Evolutionary conservation across 1,139 yeast species (phyloP), one percentile per base, ranked within the genome.

Genomic region (Suhomyces taliae): DNA sequence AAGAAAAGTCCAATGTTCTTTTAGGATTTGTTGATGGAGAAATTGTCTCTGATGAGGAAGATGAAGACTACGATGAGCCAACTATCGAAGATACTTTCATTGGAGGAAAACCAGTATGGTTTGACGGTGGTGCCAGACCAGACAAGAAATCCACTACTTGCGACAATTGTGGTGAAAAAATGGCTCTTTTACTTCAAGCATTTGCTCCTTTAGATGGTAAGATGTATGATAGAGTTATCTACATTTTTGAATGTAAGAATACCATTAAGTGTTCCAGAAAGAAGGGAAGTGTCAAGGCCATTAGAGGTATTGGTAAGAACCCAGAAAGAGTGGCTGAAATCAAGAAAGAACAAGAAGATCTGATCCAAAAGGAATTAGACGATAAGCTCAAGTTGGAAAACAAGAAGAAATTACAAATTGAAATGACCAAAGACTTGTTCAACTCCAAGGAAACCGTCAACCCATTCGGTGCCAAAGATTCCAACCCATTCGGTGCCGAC

Each of bases 191-290:
- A 36, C 67, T 85, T 2, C 98, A 93, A 64, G 86, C 93, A 2
- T 85, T 78, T 65, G 86, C 96, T 1, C 95, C 95, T 2, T 64
- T 89, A 40, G 88, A 83, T 29, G 79, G 78, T 35, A 76, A 83
- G n/a, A 68, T 79, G 42, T 89, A 90, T 61, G 97, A 90, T 58
- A 77, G 99, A 48, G 83, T 83, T 10, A 65, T 93, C 27, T 93
- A 93, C 61, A 76, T 91, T 0, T 87, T 91, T 65, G 83, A 83
- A 2, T 93, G 99, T 67, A 70, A 76, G 40, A 76, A 81, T 43
- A 69, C 83, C 0, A 57, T 54, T 3, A 55, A 53, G 8, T 93
- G 98, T 62, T 78, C 86, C 39, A 75, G 87, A 52, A 78, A 81
- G 55, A 74, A 79, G 19, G 96, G 96, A 3, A 72, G 86, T 2